Conservation (phyloP, 768 basidiomycete genomes). For the Trametes cinnabarina region DNA sequence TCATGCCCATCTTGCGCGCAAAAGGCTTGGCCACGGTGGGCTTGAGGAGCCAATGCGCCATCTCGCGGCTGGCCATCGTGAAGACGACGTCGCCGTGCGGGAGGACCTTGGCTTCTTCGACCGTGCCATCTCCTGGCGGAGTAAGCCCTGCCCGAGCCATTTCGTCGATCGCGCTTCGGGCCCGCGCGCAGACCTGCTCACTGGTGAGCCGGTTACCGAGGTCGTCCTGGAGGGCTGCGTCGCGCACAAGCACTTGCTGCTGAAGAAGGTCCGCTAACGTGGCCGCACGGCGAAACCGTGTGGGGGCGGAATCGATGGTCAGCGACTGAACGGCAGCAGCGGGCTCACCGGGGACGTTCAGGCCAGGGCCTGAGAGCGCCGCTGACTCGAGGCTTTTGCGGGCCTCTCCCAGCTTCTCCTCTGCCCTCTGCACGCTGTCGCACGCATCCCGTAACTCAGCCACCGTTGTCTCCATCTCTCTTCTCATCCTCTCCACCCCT, state of each 20-base stretch:
- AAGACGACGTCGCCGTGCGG: neutral
- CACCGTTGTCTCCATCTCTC: neutral
- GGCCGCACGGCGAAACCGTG: constrained; percentile 2
- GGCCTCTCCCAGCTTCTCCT: neutral
- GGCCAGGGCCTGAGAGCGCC: neutral
- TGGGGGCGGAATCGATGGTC: neutral
- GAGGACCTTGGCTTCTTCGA: neutral
- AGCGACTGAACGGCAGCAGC: neutral
- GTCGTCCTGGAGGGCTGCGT: neutral
- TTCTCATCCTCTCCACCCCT: neutral
- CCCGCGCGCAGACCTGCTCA: neutral
- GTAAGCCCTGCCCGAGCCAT: neutral
- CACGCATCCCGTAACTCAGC: too few relatives aligned
- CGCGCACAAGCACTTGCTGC: constrained; percentile 1
- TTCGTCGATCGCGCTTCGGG: neutral
- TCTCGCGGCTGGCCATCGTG: neutral
- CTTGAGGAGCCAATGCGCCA: neutral
- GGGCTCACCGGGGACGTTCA: neutral
- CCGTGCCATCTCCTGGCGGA: neutral
- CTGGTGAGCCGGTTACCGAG: neutral
- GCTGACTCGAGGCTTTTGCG: neutral
- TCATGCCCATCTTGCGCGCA: constrained; percentile 5
- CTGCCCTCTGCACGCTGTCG: neutral
- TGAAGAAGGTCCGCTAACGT: neutral
- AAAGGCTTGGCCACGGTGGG: neutral